Percentiles rank a stretch among this genome's conserved stretches.
Evolutionary conservation across 2,329 filamentous ascomycete species (phyloP).

Genomic region (Ramularia endophylla): DNA sequence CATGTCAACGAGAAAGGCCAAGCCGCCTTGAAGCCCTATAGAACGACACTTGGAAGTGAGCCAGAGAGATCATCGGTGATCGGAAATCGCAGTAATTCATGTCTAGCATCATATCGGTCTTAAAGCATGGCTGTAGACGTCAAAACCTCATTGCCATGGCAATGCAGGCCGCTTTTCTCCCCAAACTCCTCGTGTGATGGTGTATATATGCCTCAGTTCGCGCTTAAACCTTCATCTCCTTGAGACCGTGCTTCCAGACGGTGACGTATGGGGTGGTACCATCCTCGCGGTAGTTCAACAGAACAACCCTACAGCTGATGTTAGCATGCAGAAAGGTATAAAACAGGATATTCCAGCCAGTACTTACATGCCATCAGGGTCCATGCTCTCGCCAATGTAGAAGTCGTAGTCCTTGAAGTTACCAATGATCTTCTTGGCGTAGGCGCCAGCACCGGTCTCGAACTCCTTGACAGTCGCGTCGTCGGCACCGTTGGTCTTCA

Average conservation of each 20-base stretch:
- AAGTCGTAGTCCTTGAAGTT: constrained; percentile 98
- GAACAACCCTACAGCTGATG: constrained; percentile 58
- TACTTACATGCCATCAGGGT: constrained; percentile 86
- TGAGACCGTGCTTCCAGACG: constrained; percentile 92
- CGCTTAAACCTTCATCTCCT: constrained; percentile 80
- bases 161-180: constrained; percentile 5
- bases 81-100: constrained; percentile 9
- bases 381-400: constrained; percentile 85
- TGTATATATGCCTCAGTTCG: not conserved
- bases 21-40: too few species aligned
- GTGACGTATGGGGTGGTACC: constrained; percentile 83
- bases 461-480: constrained; percentile 69
- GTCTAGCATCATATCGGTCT: constrained; percentile 13
- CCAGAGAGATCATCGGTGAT: too few species aligned
- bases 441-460: constrained; percentile 66
- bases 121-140: constrained; percentile 5
- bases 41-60: too few species aligned
- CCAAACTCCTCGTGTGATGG: constrained; percentile 2
- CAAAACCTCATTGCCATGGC: constrained; percentile 5
- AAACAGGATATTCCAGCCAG: too few species aligned
- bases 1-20: too few species aligned
- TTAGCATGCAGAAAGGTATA: not conserved
- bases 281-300: constrained; percentile 97
- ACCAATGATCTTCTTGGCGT: constrained; percentile 73
- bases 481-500: constrained; percentile 57